phyloP scores from a whole-genome alignment of 805 yeast species.

The Candida mattraensis region DNA sequence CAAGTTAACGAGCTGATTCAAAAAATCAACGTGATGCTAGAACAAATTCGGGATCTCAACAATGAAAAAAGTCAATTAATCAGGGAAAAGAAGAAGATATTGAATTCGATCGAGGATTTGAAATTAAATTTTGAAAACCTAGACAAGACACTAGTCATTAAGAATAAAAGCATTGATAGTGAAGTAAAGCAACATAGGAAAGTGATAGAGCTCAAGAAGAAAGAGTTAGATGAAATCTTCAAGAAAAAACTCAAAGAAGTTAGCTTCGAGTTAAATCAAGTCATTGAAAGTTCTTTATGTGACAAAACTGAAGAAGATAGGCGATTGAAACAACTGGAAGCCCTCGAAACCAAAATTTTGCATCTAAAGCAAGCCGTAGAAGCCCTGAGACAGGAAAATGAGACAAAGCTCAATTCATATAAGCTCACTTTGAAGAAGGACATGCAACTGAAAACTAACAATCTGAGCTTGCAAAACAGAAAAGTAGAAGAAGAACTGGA shows the following conservation, averaged over 20 bases:
- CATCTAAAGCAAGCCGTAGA: slow-evolving; percentile 27
- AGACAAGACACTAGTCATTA: slow-evolving; percentile 21
- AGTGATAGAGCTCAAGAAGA: slow-evolving; percentile 35
- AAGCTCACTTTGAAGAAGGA: slow-evolving; percentile 4
- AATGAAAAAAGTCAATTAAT: slow-evolving; percentile 21
- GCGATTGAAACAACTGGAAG: slow-evolving; percentile 28
- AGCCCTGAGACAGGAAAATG: slow-evolving; percentile 6
- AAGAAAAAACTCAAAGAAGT: slow-evolving; percentile 22
- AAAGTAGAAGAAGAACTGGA: slow-evolving; percentile 11
- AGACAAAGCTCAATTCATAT: slow-evolving; percentile 9
- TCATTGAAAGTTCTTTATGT: slow-evolving; percentile 26
- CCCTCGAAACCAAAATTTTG: slow-evolving; percentile 29
- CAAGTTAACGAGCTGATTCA: slow-evolving; percentile 18
- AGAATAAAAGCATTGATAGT: slow-evolving; percentile 17
- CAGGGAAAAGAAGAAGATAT: slow-evolving; percentile 21
- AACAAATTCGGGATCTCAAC: slow-evolving; percentile 21
- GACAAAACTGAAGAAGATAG: slow-evolving; percentile 33
- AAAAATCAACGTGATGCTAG: slow-evolving; percentile 15
- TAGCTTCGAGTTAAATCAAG: slow-evolving; percentile 16
- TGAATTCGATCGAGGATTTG: slow-evolving; percentile 15
- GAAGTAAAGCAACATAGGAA: slow-evolving; percentile 28
- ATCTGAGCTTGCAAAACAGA: slow-evolving; percentile 7
- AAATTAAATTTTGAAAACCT: slow-evolving; percentile 17
- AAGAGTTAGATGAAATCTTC: slow-evolving; percentile 25
- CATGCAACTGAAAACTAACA: slow-evolving; percentile 1